Evolutionary conservation across 768 basidiomycete species (phyloP), one percentile per base, ranked within the genome.

Genomic region (Punctularia strigosozonata): DNA sequence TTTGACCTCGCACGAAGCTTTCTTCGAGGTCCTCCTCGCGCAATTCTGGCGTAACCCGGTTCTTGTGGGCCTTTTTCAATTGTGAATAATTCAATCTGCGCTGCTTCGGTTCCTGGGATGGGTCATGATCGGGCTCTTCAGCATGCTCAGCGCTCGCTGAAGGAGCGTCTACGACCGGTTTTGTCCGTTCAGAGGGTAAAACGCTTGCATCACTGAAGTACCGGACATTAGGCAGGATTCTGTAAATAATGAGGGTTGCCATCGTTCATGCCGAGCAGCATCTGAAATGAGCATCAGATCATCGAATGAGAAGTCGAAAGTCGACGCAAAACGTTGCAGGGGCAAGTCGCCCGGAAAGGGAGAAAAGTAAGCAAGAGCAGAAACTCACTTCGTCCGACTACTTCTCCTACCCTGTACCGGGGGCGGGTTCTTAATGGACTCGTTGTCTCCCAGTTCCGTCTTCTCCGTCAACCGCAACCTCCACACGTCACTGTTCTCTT

Each of bases 401-500:
- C 50, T 68, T 64, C 47, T 55, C 31, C 61, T 58, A 36, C 68
- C 68, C 36, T 71, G 63, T 34, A 60, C 41, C 10, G 62, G 61
- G n/a, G 57, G 58, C 7, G 79, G 72, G 34, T 59, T 67, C 58
- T 82, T 89, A 49, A 94, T 74, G 2, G 77, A 67, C 1, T 80
- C 73, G 50, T 97, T 95, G 39, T 80, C 76, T 4, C 90, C 92
- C 6, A 94, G 63, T 50, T 95, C 92, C 0, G 88, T 92, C 39
- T 91, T 69, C 31, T 76, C 60, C 3, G 80, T 89, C 32, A 94
- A 65, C 28, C 73, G 71, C 22, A 95, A 54, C 42, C 68, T 88
- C 3, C 49, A 40, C 20, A 48, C 47, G n/a, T 52, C 52, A 14
- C 59, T 40, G 7, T 58, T 51, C 15, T 56, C 51, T 7, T 74